These are phyloP conservation scores for Suillus subalutaceus DNA, from an alignment of 768 basidiomycete genomes.

Conservation along the genomic window DNA sequence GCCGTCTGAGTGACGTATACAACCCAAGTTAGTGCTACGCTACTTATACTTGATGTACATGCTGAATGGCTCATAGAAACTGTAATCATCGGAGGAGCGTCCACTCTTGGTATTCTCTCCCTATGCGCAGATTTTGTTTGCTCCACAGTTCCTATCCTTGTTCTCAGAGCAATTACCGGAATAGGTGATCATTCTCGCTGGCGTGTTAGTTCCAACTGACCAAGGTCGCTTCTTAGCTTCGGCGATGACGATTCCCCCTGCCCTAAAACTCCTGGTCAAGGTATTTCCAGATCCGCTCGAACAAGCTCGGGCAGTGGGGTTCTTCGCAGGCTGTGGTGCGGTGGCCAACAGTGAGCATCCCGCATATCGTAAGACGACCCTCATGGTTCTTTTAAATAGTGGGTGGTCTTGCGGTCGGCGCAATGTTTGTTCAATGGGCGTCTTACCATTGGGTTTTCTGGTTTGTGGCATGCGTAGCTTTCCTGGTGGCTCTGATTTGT, in stretches of 20 bases:
- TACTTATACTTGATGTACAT: not conserved
- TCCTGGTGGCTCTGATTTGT: conserved; percentile 34
- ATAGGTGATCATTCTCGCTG: conserved; percentile 34
- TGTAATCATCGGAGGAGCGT: conserved; percentile 45
- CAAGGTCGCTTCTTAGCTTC: conserved; percentile 34
- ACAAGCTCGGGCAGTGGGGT: conserved; percentile 50
- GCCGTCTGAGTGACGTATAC: conserved; percentile 42
- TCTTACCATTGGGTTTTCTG: conserved; percentile 58
- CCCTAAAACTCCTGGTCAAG: conserved; percentile 50
- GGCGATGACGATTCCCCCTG: conserved; percentile 53
- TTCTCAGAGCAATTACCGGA: conserved; percentile 55
- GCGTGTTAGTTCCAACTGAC: conserved; percentile 5
- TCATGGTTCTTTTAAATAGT: conserved; percentile 26
- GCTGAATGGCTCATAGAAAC: conserved; percentile 32
- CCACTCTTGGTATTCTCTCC: conserved; percentile 44
- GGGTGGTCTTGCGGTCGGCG: conserved; percentile 46
- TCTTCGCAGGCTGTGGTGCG: conserved; percentile 50
- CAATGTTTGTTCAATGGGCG: conserved; percentile 40
- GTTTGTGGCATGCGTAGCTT: conserved; percentile 42
- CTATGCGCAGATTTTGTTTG: conserved; percentile 48
- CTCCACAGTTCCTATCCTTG: conserved; percentile 49
- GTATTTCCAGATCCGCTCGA: conserved; percentile 49
- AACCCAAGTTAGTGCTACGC: conserved; percentile 38
- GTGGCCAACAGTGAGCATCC: conserved; percentile 43
- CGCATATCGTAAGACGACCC: not conserved